Evolutionary conservation across 2,329 filamentous ascomycete genomes (phyloP).

Genomic region (Fusarium camptoceras): DNA sequence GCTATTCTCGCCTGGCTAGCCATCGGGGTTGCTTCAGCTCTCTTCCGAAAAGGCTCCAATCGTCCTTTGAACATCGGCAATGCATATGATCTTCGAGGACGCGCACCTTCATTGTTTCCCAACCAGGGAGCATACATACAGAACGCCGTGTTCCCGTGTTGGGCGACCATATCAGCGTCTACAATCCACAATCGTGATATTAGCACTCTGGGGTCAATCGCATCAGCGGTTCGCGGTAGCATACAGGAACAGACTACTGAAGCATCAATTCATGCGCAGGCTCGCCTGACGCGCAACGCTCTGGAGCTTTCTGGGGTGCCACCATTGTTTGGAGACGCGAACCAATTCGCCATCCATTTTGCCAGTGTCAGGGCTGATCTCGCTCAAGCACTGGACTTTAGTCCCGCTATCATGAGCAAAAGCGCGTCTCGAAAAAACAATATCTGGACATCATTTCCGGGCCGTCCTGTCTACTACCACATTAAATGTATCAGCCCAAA

Average conservation of each 20-base stretch:
- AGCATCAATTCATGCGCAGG: constrained; percentile 1
- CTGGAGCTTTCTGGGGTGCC: constrained; percentile 1
- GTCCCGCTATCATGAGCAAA: neutral
- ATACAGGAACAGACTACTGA: constrained; percentile 12
- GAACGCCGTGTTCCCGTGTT: constrained; percentile 7
- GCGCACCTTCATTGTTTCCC: constrained; percentile 12
- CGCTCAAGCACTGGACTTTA: neutral
- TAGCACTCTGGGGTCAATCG: neutral
- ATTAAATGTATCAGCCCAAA: constrained; percentile 3
- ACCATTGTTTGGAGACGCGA: constrained; percentile 14
- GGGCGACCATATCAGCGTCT: neutral
- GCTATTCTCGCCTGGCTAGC: constrained; percentile 7
- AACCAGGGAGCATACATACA: constrained; percentile 6
- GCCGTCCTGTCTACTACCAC: constrained; percentile 20
- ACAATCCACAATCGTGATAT: neutral
- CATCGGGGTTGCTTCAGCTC: neutral
- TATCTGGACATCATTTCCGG: neutral
- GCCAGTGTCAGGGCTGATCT: neutral
- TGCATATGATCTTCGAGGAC: constrained; percentile 12
- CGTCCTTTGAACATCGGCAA: constrained; percentile 3
- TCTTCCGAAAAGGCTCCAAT: constrained; percentile 2
- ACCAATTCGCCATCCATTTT: neutral
- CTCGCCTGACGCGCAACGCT: constrained; percentile 7
- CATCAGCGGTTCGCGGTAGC: neutral
- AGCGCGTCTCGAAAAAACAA: fast-evolving